Conservation (phyloP, 768 basidiomycete species). For the Mycena filopes region DNA sequence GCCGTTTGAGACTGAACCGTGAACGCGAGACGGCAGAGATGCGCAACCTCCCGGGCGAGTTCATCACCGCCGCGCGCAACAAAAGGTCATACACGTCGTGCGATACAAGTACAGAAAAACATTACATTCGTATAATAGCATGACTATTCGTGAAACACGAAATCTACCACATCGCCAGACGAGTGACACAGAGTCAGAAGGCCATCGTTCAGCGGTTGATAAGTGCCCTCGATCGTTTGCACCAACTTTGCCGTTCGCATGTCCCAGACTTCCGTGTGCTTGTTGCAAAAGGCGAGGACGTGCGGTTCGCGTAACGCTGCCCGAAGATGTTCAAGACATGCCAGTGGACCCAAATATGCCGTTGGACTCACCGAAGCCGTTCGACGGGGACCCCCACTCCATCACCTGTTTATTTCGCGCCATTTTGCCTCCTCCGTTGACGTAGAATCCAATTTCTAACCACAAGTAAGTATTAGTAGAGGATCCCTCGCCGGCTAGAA, state of each 20-base stretch:
- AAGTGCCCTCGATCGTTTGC: conserved; percentile 71
- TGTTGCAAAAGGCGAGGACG: conserved; percentile 80
- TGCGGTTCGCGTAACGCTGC: conserved; percentile 83
- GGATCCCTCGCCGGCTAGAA: too few relatives aligned
- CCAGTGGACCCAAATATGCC: too few relatives aligned
- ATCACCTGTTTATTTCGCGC: conserved; percentile 77
- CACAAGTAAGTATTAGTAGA: too few relatives aligned
- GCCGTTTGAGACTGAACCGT: too few relatives aligned
- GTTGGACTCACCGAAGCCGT: conserved; percentile 68
- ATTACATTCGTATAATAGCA: too few relatives aligned
- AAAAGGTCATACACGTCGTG: too few relatives aligned
- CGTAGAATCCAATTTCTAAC: conserved; percentile 82
- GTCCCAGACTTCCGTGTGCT: conserved; percentile 80
- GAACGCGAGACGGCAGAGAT: too few relatives aligned
- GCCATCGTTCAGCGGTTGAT: conserved; percentile 30
- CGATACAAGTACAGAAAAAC: too few relatives aligned
- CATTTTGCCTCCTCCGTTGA: conserved; percentile 80
- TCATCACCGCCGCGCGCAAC: too few relatives aligned
- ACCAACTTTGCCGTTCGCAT: conserved; percentile 74
- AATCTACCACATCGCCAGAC: conserved; percentile 9
- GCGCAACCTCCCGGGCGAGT: too few relatives aligned
- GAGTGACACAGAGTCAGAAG: background rate
- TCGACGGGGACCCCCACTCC: conserved; percentile 78
- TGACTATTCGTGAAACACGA: conserved; percentile 10
- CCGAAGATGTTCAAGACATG: background rate